Evolutionary conservation across 2,329 filamentous ascomycete genomes (phyloP), one percentile per base, ranked within the genome.

Genomic region (Anthostomella pinea): DNA sequence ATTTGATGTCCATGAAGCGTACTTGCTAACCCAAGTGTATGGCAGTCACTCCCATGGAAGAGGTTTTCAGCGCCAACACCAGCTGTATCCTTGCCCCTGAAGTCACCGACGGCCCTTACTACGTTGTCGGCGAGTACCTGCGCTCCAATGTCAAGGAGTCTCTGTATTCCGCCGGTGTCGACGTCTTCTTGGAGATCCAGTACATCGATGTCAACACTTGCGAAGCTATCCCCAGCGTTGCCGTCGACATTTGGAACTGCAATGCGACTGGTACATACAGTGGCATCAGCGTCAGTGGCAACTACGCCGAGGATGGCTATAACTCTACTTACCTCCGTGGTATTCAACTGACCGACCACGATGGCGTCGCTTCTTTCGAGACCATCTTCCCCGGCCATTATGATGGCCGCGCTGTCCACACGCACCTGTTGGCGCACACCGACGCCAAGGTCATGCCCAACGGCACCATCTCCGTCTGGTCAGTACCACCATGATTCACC

Each of bases 271-370:
- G 68, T 37, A 59, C 65, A 13, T 71, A 72, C 54, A 53, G 48
- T 1, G 59, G n/a, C n/a, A n/a, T n/a, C n/a, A n/a, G n/a, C n/a
- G n/a, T n/a, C n/a, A n/a, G 59, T 13, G 52, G 59, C 38, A 52
- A 57, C 41, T 54, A 46, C 15, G 60, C 45, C 35, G 24, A 62
- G 46, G 52, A 35, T 21, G 64, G 63, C 11, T 24, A 61, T 43
- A 61, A 68, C 39, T 54, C 60, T 5, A 72, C 67, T 8, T 73
- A 65, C 57, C 61, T 74, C 4, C 66, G 72, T 11, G 72, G 72
- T 29, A 63, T 75, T 37, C 66, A 71, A 47, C 43, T 64, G 19
- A 69, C 69, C 2, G 63, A 74, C 43, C 40, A 56, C 16, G 66
- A 72, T 13, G 71, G 72, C 30, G 66, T 74, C 7, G 67, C 65